phyloP scores from a whole-genome alignment of 805 yeast species.

The Lipomyces sp. region DNA sequence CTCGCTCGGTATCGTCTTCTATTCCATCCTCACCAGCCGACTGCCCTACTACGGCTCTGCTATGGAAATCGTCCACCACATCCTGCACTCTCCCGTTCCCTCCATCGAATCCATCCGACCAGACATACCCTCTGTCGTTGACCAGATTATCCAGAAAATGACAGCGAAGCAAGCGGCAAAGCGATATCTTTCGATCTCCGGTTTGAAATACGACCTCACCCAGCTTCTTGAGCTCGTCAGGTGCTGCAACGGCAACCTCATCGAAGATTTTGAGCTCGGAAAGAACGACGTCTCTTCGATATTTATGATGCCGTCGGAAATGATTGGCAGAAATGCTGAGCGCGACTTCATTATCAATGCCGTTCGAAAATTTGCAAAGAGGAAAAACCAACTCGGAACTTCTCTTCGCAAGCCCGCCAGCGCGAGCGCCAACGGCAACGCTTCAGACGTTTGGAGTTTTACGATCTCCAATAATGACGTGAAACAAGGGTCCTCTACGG shows the following conservation, averaged over 20 bases:
- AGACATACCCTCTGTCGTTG: conserved; percentile 24
- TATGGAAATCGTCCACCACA: conserved; percentile 22
- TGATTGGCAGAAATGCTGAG: conserved; percentile 24
- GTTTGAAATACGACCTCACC: conserved; percentile 22
- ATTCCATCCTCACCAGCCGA: conserved; percentile 21
- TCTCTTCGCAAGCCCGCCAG: too few species aligned
- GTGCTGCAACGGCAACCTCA: not conserved
- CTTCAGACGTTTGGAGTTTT: not conserved
- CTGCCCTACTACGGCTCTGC: conserved; percentile 29
- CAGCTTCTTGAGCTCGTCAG: conserved; percentile 13
- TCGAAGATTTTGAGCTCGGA: conserved; percentile 22
- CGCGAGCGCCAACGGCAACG: not conserved
- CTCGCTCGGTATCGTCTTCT: conserved; percentile 29
- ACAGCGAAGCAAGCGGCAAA: conserved; percentile 22
- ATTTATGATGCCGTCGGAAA: conserved; percentile 21
- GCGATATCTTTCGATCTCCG: conserved; percentile 26
- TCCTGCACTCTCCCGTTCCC: conserved; percentile 28
- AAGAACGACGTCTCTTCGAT: conserved; percentile 23
- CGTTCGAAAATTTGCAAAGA: conserved; percentile 17
- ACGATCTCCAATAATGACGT: too few species aligned
- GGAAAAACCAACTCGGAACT: not conserved
- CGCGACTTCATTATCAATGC: conserved; percentile 2
- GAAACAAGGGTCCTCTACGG: too few species aligned
- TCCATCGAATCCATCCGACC: conserved; percentile 21
- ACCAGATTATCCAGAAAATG: conserved; percentile 27